A percentile compares a stretch with the other conserved stretches of the same genome.
Evolutionary conservation across 306 rosid species (phyloP).

Genomic region (Vigna trinervia): DNA sequence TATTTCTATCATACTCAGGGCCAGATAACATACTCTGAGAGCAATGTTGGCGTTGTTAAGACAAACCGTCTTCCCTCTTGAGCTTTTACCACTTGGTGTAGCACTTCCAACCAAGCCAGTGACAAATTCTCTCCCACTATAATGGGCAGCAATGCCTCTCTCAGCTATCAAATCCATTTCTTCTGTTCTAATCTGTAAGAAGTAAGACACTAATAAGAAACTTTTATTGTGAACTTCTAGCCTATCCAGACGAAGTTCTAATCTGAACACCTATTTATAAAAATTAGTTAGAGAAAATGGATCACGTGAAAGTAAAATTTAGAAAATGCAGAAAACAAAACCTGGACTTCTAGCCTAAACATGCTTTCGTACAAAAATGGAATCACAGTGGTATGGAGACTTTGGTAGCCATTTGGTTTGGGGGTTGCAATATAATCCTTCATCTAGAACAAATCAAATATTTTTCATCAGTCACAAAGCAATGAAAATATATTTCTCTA

Average conservation of each 20-base stretch:
- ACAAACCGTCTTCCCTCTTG: slow-evolving; percentile 84
- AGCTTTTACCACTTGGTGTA: slow-evolving; percentile 67
- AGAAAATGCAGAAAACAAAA: slow-evolving; percentile 28
- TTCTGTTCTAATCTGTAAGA: slow-evolving; percentile 90
- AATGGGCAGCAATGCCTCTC: slow-evolving; percentile 99
- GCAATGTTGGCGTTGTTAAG: slow-evolving; percentile 97
- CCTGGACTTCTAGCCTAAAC: slow-evolving; percentile 98
- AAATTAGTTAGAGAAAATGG: slow-evolving; percentile 32
- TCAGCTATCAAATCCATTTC: slow-evolving; percentile 98
- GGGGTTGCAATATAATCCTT: slow-evolving; percentile 98
- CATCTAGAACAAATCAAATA: slow-evolving; percentile 57
- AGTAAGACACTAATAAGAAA: slow-evolving; percentile 36
- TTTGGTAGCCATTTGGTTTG: slow-evolving; percentile 97
- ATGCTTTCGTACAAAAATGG: slow-evolving; percentile 97
- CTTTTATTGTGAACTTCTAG: slow-evolving; percentile 17
- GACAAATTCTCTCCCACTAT: slow-evolving; percentile 80
- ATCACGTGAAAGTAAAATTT: slow-evolving; percentile 21
- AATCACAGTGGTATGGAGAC: slow-evolving; percentile 95
- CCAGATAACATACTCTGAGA: slow-evolving; percentile 75
- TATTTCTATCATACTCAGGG: slow-evolving; percentile 41
- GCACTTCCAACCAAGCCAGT: slow-evolving; percentile 76
- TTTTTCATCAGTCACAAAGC: slow-evolving; percentile 15
- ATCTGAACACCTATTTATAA: slow-evolving; percentile 19
- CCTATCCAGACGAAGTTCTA: no score
- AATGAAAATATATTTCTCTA: slow-evolving; percentile 36